Base-by-base conservation (phyloP, 495 filamentous ascomycete genomes). In the Trichoderma reesei region DNA sequence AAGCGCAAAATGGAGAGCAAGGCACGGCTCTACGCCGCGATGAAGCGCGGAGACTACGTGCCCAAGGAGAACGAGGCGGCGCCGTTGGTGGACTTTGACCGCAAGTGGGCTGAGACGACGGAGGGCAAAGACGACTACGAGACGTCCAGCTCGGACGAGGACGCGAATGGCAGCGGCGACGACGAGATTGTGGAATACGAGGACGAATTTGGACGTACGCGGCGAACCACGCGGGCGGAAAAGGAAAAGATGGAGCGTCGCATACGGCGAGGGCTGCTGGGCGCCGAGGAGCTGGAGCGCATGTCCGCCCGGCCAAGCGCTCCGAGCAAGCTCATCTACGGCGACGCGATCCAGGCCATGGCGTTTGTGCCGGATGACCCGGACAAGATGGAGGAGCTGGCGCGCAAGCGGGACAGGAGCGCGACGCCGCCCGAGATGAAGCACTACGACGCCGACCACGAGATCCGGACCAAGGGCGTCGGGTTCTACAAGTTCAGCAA, bases 401-500 rank as follows among this genome's bases (percentile, higher is more conserved):
- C 91, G 16, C 73, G 78, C 64, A 87, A 87, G 68, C 79, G 91
- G 20, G 92, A 96, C 72, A 80, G 85, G 36, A 85, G 83, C 59
- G 72, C 83, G 11, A 96, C 91, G 59, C 91, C 91, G 63, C 91
- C 91, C 26, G 84, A 85, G 13, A 82, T 86, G 59, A 76, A 76
- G 72, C 95, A 98, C 72, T 98, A 96, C 74, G 87, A 96, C 75
- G 90, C 90, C 0, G 82, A 79, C 64, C 78, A 76, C 63, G 94
- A 98, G 80, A 86, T 94, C 38, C 78, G 94, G 61, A 90, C 85
- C 44, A 93, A 92, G 70, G 95, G 94, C 0, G 88, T 89, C 7
- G 95, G 91, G 0, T 98, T 96, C 72, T 97, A 92, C 72, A 81
- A 82, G 39, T 98, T 98, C 71, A 88, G 86, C 34, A 79, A 75